Conservation (phyloP, 108 stramenopile species). For the Cyclotella atomus region DNA sequence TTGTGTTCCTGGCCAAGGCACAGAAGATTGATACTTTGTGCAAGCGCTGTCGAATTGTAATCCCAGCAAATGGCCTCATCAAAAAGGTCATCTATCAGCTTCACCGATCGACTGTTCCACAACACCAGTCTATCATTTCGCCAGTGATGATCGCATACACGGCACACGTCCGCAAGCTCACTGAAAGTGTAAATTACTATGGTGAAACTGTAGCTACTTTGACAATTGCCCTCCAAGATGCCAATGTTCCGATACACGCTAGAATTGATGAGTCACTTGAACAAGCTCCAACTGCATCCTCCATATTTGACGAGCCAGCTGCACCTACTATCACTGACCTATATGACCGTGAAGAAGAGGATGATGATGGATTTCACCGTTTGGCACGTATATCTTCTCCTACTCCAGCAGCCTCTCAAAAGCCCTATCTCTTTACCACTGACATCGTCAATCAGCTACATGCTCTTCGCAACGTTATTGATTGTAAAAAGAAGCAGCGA, state of each 20-base stretch:
- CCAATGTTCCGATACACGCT: neutral
- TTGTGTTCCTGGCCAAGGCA: neutral
- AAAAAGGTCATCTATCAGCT: neutral
- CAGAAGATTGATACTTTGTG: neutral
- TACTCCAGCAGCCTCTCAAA: too few relatives aligned
- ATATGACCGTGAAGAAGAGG: too few relatives aligned
- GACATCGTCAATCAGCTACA: too few relatives aligned
- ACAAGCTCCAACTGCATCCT: too few relatives aligned
- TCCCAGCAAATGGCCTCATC: neutral
- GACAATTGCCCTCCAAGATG: neutral
- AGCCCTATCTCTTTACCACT: too few relatives aligned
- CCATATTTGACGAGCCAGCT: too few relatives aligned
- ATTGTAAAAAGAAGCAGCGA: neutral
- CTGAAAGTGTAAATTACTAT: neutral
- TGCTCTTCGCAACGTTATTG: neutral
- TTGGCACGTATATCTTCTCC: too few relatives aligned
- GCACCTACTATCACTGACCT: too few relatives aligned
- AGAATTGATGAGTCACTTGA: too few relatives aligned
- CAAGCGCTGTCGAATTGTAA: neutral
- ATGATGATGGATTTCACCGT: too few relatives aligned
- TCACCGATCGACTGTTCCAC: too few relatives aligned
- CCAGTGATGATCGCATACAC: neutral
- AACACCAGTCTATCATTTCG: neutral
- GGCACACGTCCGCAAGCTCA: neutral
- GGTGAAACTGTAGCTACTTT: neutral